Base-by-base conservation (phyloP, 208 protist genomes). In the Acanthamoeba rhysodes region DNA sequence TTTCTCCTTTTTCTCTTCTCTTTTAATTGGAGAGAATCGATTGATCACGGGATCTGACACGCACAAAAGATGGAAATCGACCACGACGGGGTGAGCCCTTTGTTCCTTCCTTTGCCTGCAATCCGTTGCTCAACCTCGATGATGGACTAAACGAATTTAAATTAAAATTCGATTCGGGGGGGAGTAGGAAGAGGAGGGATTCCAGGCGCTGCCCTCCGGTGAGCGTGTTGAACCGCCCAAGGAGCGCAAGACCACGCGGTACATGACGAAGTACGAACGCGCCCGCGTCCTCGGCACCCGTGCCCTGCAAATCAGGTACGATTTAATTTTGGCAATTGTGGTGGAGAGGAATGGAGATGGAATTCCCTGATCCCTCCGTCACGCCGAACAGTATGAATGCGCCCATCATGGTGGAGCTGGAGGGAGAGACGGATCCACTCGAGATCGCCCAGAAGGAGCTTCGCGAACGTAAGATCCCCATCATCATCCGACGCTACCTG, bases 241-340 rank as follows among this genome's bases (percentile, higher is more conserved):
- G 74, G 72, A 96, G 2, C 98, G 98, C 45, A 98, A 98, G 90
- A 99, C 99, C 14, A 99, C 98, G 20, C 97, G 97, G 59, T 99
- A 99, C 82, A 98, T 99, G 96, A 99, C 99, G 32, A 99, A 99
- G 97, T 99, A 99, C 95, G 99, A 99, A 97, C 97, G 99, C 16
- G 99, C 99, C 4, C 97, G 99, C 70, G 95, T 99, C 37, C 98
- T 99, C 14, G 99, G 99, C 70, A 99, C 99, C 27, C 98, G 99
- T 32, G 99, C 99, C 32, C 97, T 99, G 94, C 99, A 99, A 97
- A 99, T 99, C 62, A 99, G 98, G 96, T 98, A 45, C 37, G 74
- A 41, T 64, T 96, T 76, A 59, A 59, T 59, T 59, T 59, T 22
- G 18, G 55, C 12, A 59, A 22, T 22, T 59, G 24, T 6, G 2